Percentiles rank a stretch among this genome's conserved stretches.
phyloP scores from a whole-genome alignment of 129 eudicot species.

The Chrysanthemum makinoi region DNA sequence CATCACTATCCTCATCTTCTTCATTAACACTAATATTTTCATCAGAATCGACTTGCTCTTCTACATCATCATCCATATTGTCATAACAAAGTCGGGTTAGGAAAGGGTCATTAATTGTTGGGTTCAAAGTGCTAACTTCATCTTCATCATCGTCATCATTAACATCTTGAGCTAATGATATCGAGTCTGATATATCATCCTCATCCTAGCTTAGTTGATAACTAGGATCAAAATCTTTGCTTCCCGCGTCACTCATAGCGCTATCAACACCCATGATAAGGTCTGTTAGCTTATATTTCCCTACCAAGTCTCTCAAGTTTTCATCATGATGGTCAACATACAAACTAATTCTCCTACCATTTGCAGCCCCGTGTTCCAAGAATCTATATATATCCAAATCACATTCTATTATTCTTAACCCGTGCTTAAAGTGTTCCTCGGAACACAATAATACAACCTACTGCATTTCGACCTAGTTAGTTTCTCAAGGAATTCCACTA shows the following conservation, averaged over 20 bases:
- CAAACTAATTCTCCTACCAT: background rate
- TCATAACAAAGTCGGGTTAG: background rate
- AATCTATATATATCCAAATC: constrained; percentile 16
- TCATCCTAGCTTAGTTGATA: background rate
- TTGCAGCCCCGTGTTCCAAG: constrained; percentile 4
- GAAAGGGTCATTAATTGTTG: background rate
- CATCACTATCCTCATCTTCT: too few relatives aligned
- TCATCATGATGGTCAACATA: constrained; percentile 11
- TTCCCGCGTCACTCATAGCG: background rate
- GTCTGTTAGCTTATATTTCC: constrained; percentile 1
- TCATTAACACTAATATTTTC: too few relatives aligned
- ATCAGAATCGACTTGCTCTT: background rate
- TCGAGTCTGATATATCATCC: too few relatives aligned
- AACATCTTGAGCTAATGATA: background rate
- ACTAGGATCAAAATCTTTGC: background rate
- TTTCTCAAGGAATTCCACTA: constrained; percentile 4
- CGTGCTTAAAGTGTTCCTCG: background rate
- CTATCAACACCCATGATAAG: background rate
- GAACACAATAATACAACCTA: constrained; percentile 11
- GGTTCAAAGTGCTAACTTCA: background rate
- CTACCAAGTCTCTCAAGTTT: background rate
- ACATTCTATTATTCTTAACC: constrained; percentile 9
- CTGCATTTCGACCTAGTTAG: background rate
- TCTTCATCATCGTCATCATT: background rate
- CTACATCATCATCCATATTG: background rate